Percentiles rank a stretch among this genome's conserved stretches.
phyloP scores from a whole-genome alignment of 768 basidiomycete genomes.

The Calocybe cyanea region DNA sequence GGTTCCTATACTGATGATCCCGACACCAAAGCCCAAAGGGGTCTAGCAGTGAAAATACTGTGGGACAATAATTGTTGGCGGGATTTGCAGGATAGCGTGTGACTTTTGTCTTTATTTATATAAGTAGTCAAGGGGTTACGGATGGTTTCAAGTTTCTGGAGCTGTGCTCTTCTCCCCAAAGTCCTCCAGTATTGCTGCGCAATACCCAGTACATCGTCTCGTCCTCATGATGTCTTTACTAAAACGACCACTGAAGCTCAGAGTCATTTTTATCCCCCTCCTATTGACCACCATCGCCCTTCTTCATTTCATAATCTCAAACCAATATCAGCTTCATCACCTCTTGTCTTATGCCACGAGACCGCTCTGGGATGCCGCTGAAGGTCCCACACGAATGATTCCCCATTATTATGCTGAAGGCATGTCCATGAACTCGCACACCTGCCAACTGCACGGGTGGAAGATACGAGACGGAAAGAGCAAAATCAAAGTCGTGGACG shows the following conservation, averaged over 20 bases:
- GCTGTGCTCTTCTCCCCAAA: constrained; percentile 18
- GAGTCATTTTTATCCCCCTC: constrained; percentile 29
- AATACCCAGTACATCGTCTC: constrained; percentile 9
- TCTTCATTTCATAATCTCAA: constrained; percentile 34
- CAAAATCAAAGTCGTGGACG: constrained; percentile 47
- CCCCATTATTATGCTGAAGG: constrained; percentile 58
- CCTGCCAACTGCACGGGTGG: constrained; percentile 57
- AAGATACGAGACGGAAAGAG: constrained; percentile 26
- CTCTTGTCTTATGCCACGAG: constrained; percentile 52
- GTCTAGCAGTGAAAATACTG: constrained; percentile 5
- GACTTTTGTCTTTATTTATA: too few species aligned
- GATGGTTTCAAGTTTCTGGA: background rate
- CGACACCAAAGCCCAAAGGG: constrained; percentile 29
- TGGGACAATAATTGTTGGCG: background rate
- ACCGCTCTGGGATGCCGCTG: constrained; percentile 55
- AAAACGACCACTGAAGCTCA: constrained; percentile 26
- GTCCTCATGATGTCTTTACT: constrained; percentile 19
- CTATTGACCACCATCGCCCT: constrained; percentile 25
- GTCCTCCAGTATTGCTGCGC: constrained; percentile 21
- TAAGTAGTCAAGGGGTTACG: constrained; percentile 4
- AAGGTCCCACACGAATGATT: constrained; percentile 44
- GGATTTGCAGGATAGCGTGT: too few species aligned
- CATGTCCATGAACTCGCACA: constrained; percentile 35
- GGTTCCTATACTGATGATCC: constrained; percentile 41
- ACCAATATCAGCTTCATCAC: constrained; percentile 49